A percentile compares a stretch with the other conserved stretches of the same genome.
Evolutionary conservation across 2,329 filamentous ascomycete genomes (phyloP).

Genomic region (Huntiella bhutanensis): DNA sequence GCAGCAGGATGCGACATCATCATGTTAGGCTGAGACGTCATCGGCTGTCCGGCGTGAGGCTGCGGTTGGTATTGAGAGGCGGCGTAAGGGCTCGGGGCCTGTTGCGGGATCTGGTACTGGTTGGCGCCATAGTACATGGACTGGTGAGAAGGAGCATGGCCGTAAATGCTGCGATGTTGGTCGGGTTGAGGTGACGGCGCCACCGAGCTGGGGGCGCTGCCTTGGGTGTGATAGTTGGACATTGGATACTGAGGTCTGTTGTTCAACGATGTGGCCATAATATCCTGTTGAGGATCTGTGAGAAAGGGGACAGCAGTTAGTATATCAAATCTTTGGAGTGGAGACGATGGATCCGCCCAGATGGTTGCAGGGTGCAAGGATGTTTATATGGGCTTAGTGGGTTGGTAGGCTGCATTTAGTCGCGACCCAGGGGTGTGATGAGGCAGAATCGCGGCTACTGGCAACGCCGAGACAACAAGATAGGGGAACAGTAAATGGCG

Average conservation of each 20-base stretch:
- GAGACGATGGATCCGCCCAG: background rate
- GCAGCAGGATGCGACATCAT: conserved; percentile 44
- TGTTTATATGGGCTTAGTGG: background rate
- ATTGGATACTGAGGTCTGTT: conserved; percentile 69
- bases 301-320: background rate
- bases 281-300: conserved; percentile 36
- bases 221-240: conserved; percentile 80
- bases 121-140: conserved; percentile 56
- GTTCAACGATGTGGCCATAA: conserved; percentile 49
- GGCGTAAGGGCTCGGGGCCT: conserved; percentile 42
- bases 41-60: conserved; percentile 33
- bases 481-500: conserved; percentile 13
- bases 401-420: too few relatives aligned
- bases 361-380: background rate
- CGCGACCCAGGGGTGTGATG: too few relatives aligned
- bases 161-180: conserved; percentile 74
- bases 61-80: conserved; percentile 35
- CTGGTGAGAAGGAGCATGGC: conserved; percentile 58
- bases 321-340: background rate
- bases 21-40: conserved; percentile 46
- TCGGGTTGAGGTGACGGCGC: conserved; percentile 79
- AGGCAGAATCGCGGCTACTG: too few relatives aligned
- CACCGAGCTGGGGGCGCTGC: conserved; percentile 83
- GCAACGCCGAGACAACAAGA: too few relatives aligned
- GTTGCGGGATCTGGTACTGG: conserved; percentile 46